Evolutionary conservation across 352 stramenopile species (phyloP).

Genomic region (Phytophthora tubulina): DNA sequence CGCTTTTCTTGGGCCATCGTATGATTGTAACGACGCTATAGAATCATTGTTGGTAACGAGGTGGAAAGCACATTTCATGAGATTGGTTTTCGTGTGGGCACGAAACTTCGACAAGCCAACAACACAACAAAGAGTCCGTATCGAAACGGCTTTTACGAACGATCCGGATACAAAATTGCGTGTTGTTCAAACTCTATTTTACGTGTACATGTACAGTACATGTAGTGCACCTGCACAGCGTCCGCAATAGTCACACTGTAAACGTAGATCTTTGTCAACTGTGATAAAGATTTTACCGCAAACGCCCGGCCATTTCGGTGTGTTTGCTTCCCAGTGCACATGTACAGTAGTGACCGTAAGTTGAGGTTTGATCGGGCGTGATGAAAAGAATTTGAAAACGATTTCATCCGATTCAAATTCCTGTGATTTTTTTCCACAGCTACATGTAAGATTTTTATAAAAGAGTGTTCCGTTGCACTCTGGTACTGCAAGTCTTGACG

Average conservation of each 20-base stretch:
- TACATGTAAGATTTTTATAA: background rate
- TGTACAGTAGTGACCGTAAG: too few relatives aligned
- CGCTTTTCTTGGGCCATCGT: background rate
- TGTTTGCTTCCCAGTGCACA: background rate
- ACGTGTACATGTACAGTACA: too few relatives aligned
- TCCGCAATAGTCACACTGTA: too few relatives aligned
- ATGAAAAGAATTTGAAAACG: background rate
- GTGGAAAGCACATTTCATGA: conserved; percentile 12
- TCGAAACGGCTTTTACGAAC: background rate
- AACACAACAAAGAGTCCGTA: background rate
- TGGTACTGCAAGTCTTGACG: background rate
- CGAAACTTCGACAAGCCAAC: background rate
- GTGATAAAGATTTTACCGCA: too few relatives aligned
- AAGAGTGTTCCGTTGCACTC: conserved; percentile 12
- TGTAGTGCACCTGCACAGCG: too few relatives aligned
- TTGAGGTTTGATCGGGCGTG: too few relatives aligned
- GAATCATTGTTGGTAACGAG: background rate
- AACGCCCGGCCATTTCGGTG: background rate
- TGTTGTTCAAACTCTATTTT: background rate
- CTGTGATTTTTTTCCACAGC: background rate
- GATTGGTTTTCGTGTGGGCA: conserved; percentile 14
- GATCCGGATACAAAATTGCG: background rate
- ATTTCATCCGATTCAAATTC: background rate
- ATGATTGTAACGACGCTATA: background rate
- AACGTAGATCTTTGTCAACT: too few relatives aligned